Percentiles rank a stretch among this genome's conserved stretches.
These are phyloP conservation scores for Acer campestre DNA, from an alignment of 345 rosid genomes.

Conservation along the genomic window DNA sequence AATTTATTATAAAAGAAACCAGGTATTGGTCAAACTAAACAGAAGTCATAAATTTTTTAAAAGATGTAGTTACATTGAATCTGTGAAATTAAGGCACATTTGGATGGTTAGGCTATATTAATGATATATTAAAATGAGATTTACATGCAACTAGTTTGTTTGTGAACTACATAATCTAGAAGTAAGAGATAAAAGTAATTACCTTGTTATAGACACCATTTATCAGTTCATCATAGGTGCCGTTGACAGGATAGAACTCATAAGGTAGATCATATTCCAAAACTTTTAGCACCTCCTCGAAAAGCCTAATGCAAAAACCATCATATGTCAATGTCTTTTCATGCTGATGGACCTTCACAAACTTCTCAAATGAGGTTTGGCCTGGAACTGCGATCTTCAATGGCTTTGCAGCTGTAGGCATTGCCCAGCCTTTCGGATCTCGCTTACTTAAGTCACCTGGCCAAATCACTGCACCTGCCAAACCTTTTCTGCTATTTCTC, in stretches of 20 bases:
- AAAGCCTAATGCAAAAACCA: constrained; percentile 62
- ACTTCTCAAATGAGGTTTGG: constrained; percentile 40
- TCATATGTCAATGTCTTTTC: too few relatives aligned
- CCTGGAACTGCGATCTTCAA: constrained; percentile 52
- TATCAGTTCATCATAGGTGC: constrained; percentile 47
- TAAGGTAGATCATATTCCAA: constrained; percentile 30
- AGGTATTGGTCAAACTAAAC: too few relatives aligned
- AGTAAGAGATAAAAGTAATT: constrained; percentile 2
- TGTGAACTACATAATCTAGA: too few relatives aligned
- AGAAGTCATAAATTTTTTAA: background rate
- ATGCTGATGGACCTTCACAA: constrained; percentile 37
- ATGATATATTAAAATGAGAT: background rate
- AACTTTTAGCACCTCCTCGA: constrained; percentile 13
- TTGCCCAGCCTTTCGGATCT: constrained; percentile 45
- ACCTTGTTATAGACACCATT: constrained; percentile 47
- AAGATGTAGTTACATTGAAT: background rate
- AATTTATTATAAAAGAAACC: too few relatives aligned
- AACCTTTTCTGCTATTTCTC: background rate
- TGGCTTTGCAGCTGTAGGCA: constrained; percentile 31
- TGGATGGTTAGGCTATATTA: background rate
- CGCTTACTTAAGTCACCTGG: constrained; percentile 31
- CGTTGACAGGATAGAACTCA: constrained; percentile 29
- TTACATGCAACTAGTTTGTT: too few relatives aligned
- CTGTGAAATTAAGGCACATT: background rate
- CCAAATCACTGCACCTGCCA: constrained; percentile 35